Conservation (phyloP, 495 filamentous ascomycete species). For the Aspergillus incahuasiensis region DNA sequence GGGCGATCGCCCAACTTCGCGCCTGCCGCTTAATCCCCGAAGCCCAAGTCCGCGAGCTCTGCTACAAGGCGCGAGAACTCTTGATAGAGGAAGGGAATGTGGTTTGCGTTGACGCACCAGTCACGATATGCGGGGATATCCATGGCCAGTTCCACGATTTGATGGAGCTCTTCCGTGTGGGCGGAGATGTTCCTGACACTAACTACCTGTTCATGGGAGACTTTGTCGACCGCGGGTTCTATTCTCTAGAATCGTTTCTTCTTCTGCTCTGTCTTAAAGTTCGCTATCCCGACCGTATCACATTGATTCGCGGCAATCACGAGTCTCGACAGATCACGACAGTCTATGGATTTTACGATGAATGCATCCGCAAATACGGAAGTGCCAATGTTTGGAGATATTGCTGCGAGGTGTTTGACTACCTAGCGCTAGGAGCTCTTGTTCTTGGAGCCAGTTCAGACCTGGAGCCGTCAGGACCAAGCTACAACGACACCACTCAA, state of each 20-base stretch:
- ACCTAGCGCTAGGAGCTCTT: slow-evolving; percentile 90
- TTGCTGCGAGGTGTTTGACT: slow-evolving; percentile 98
- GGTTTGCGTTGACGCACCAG: slow-evolving; percentile 89
- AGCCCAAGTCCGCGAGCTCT: slow-evolving; percentile 88
- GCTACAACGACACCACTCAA: slow-evolving; percentile 42
- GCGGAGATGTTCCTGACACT: slow-evolving; percentile 92
- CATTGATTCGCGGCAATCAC: slow-evolving; percentile 93
- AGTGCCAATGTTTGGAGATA: slow-evolving; percentile 97
- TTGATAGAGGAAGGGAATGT: slow-evolving; percentile 98
- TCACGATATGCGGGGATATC: slow-evolving; percentile 98
- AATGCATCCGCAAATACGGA: slow-evolving; percentile 95
- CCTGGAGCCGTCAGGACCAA: slow-evolving; percentile 47
- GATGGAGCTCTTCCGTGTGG: slow-evolving; percentile 97
- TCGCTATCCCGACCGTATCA: slow-evolving; percentile 96
- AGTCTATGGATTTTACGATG: slow-evolving; percentile 98
- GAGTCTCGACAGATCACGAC: slow-evolving; percentile 97
- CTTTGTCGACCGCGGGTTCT: slow-evolving; percentile 97
- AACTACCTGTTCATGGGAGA: slow-evolving; percentile 99
- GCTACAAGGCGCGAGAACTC: slow-evolving; percentile 95
- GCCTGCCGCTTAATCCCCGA: slow-evolving; percentile 96
- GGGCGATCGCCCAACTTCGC: slow-evolving; percentile 89
- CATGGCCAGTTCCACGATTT: slow-evolving; percentile 98
- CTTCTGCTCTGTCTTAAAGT: slow-evolving; percentile 95
- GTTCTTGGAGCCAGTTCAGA: slow-evolving; percentile 83
- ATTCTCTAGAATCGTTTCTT: slow-evolving; percentile 93